These are phyloP conservation scores for Lanzia echinophila DNA, from an alignment of 2,329 filamentous ascomycete genomes.

Conservation along the genomic window DNA sequence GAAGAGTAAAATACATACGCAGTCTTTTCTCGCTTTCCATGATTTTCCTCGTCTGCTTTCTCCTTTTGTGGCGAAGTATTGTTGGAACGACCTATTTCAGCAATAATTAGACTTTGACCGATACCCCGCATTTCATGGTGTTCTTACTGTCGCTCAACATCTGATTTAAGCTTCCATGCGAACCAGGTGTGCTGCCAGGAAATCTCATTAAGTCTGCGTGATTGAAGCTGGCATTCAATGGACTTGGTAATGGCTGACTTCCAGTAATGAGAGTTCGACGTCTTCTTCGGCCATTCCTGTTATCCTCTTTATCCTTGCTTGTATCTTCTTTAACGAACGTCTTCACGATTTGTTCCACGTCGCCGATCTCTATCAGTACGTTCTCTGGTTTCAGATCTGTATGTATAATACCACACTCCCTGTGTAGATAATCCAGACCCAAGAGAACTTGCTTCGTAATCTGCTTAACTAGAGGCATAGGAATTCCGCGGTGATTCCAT, in stretches of 20 bases:
- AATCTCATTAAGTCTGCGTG: conserved; percentile 61
- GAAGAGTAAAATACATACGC: conserved; percentile 55
- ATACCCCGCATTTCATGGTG: conserved; percentile 31
- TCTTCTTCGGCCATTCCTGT: conserved; percentile 83
- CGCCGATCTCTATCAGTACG: conserved; percentile 95
- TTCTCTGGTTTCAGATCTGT: conserved; percentile 98
- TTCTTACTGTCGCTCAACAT: conserved; percentile 71
- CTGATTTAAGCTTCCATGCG: conserved; percentile 73
- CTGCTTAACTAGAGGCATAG: conserved; percentile 93
- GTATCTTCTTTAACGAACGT: conserved; percentile 81
- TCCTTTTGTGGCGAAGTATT: conserved; percentile 44
- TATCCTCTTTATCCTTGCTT: conserved; percentile 66
- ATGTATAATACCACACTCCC: conserved; percentile 98
- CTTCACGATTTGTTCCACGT: conserved; percentile 97
- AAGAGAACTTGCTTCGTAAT: conserved; percentile 97
- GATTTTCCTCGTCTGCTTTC: conserved; percentile 51
- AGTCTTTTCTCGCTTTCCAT: conserved; percentile 85
- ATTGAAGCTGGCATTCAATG: conserved; percentile 86
- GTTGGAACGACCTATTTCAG: conserved; percentile 39
- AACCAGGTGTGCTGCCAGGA: conserved; percentile 49
- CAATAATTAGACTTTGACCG: conserved; percentile 45
- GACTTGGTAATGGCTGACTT: conserved; percentile 91
- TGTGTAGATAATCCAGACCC: conserved; percentile 90
- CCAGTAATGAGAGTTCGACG: conserved; percentile 92
- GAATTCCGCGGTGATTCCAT: conserved; percentile 96